Conservation (phyloP, 208 protist species). For the Trypanosoma brucei region DNA sequence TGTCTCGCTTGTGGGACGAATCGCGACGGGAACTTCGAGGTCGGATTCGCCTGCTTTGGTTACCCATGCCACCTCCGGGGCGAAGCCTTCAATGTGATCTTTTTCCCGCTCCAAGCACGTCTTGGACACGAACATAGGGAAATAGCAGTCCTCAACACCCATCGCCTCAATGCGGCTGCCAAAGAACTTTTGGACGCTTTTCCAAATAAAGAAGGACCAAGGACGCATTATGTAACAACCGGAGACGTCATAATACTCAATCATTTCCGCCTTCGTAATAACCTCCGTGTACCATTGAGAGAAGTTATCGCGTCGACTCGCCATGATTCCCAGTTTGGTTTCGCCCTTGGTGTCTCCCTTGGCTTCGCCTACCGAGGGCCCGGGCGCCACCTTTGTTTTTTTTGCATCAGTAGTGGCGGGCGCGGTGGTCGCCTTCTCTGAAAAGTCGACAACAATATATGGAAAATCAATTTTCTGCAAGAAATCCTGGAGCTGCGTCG, state of each 20-base stretch:
- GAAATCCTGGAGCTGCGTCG: conserved; percentile 55
- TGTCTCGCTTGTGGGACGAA: conserved; percentile 99
- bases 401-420: conserved; percentile 14
- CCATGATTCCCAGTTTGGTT: conserved; percentile 87
- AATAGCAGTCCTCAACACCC: conserved; percentile 97
- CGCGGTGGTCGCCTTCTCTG: conserved; percentile 15
- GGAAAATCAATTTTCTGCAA: conserved; percentile 57
- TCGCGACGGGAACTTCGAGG: conserved; percentile 93
- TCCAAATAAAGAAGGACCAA: conserved; percentile 97
- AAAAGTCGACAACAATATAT: conserved; percentile 71
- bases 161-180: conserved; percentile 84
- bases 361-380: not conserved
- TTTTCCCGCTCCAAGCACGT: conserved; percentile 94
- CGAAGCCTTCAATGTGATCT: conserved; percentile 99
- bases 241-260: conserved; percentile 99
- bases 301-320: conserved; percentile 91
- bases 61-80: conserved; percentile 95
- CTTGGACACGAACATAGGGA: conserved; percentile 98
- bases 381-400: conserved; percentile 17
- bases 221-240: conserved; percentile 98
- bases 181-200: conserved; percentile 88
- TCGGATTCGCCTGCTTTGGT: conserved; percentile 84
- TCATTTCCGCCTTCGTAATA: conserved; percentile 96
- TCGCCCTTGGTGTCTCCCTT: conserved; percentile 26
- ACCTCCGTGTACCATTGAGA: conserved; percentile 96